Evolutionary conservation across 805 yeast species (phyloP).

Genomic region (Yarrowia porcina): DNA sequence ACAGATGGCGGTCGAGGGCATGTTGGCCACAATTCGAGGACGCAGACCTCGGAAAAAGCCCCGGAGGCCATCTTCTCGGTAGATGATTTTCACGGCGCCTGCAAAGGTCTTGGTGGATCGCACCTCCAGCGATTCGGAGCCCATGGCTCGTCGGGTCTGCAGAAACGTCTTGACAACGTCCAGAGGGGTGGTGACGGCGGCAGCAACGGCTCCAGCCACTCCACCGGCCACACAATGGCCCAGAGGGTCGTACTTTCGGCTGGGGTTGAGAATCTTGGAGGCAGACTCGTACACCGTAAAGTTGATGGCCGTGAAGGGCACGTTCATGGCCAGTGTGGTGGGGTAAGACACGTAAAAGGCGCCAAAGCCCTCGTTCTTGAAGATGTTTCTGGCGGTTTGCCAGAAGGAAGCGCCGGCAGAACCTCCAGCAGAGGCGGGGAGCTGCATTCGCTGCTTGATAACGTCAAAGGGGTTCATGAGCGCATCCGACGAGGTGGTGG

Average conservation of each 20-base stretch:
- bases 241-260: constrained; percentile 74
- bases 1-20: constrained; percentile 93
- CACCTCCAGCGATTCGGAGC: constrained; percentile 36
- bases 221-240: constrained; percentile 93
- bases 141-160: constrained; percentile 57
- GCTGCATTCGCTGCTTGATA: constrained; percentile 91
- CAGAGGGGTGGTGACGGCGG: constrained; percentile 90
- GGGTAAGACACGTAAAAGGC: constrained; percentile 93
- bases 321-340: constrained; percentile 84
- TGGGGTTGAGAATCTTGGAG: constrained; percentile 75
- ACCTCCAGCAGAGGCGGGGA: constrained; percentile 33
- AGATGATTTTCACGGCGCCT: constrained; percentile 69
- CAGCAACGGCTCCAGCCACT: constrained; percentile 90
- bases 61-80: constrained; percentile 42
- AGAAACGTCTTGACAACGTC: constrained; percentile 90
- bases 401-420: constrained; percentile 33
- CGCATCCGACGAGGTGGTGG: constrained; percentile 91
- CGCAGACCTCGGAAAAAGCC: constrained; percentile 83
- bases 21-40: constrained; percentile 88
- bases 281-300: constrained; percentile 88
- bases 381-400: constrained; percentile 35
- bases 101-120: constrained; percentile 61
- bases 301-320: constrained; percentile 93
- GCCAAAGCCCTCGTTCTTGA: constrained; percentile 45
- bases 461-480: constrained; percentile 97